phyloP scores from a whole-genome alignment of 75 land plant species.

The Cunninghamia lanceolata region DNA sequence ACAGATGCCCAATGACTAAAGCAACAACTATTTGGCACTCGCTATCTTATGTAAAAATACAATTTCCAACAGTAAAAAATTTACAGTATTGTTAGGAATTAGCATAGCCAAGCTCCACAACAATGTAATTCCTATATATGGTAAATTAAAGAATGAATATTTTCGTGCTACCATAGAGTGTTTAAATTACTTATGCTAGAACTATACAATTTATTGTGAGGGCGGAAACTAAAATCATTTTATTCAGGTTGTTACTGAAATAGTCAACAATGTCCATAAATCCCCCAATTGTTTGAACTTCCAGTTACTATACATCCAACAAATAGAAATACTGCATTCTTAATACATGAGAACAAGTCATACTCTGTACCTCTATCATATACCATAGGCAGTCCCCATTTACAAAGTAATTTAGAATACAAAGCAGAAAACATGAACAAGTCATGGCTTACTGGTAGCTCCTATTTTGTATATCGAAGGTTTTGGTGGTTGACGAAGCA shows the following conservation, averaged over 20 bases:
- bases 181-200: neutral
- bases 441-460: neutral
- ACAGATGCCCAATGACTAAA: neutral
- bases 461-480: conserved; percentile 3
- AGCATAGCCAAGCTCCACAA: neutral
- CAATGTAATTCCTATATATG: too few species aligned
- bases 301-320: neutral
- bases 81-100: neutral
- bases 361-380: neutral
- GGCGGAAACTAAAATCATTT: neutral
- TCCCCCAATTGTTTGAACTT: neutral
- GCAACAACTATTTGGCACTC: neutral
- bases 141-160: too few species aligned
- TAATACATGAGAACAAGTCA: neutral
- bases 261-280: neutral
- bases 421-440: neutral
- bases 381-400: neutral
- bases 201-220: neutral
- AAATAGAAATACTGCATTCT: neutral
- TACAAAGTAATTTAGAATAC: neutral
- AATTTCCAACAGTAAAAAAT: neutral
- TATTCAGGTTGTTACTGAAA: neutral
- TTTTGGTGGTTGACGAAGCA: conserved; percentile 27
- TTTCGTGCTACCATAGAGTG: neutral
- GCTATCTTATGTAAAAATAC: neutral